Base-by-base conservation (phyloP, 2,329 filamentous ascomycete species). In the Clarireedia sp. region DNA sequence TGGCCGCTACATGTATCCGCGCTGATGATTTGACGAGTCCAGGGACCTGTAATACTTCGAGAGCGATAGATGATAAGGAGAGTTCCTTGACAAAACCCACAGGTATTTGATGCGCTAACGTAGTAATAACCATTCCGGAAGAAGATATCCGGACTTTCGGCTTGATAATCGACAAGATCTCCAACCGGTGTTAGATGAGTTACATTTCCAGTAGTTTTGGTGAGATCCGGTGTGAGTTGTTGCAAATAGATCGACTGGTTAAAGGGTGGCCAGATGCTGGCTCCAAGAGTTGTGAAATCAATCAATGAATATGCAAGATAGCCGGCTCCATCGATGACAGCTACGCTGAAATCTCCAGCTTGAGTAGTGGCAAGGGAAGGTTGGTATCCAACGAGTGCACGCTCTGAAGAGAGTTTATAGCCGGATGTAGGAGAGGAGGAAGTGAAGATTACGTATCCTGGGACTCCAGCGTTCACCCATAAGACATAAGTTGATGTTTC, bases 241-340 rank as follows among this genome's bases (percentile, higher is more conserved):
- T 64, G 63, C 1, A 62, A 41, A 41, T 63, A 64, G 12, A 64
- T 55, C 19, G 44, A 57, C 52, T 66, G 60, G 8, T 55, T 47
- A 51, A 65, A 65, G 3, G 63, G 62, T 23, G 62, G 62, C 61
- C 59, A 63, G 3, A 65, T 64, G 2, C 59, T 62, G 6, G 63
- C 62, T 2, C 62, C 60, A 1, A 50, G 14, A 0, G 62, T 62
- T 6, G 55, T 58, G 37, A 63, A 64, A 51, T 64, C 60, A 21
- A 66, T 59, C 6, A 63, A 45, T 2, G 61, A 58, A 36, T 64
- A 66, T 1, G 57, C 59, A 1, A 64, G 14, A 36, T 64, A 64
- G 12, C 62, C 63, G 16, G 55, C 59, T 9, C 59, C 62, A 26
- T 62, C 57, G 9, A 53, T 53, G n/a, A 53, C n/a, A n/a, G 51